These are phyloP conservation scores for Hamigera avellanea DNA, from an alignment of 495 filamentous ascomycete genomes.

Conservation along the genomic window DNA sequence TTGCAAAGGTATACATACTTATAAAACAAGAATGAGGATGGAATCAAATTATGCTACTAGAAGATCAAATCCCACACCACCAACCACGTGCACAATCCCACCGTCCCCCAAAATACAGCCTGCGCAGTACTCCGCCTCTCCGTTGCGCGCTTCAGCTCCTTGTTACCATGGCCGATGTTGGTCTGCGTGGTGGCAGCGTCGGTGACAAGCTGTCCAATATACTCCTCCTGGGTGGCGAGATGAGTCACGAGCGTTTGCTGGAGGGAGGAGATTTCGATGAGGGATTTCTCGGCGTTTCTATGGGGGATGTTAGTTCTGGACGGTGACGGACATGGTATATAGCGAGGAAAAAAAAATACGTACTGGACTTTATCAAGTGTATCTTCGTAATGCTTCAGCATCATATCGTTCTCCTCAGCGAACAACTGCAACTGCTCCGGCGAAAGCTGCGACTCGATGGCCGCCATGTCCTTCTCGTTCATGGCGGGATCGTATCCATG, in stretches of 20 bases:
- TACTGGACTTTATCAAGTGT: conserved; percentile 87
- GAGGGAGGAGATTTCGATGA: conserved; percentile 85
- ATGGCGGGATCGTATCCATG: conserved; percentile 14
- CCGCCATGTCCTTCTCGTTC: conserved; percentile 32
- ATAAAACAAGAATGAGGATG: too few relatives aligned
- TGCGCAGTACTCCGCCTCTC: conserved; percentile 73
- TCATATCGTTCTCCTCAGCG: conserved; percentile 82
- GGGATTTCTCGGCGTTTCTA: conserved; percentile 80
- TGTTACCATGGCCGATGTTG: conserved; percentile 83
- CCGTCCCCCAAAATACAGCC: conserved; percentile 80
- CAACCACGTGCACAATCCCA: conserved; percentile 67
- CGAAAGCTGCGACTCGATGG: conserved; percentile 51
- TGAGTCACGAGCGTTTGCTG: conserved; percentile 81
- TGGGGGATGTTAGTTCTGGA: not conserved
- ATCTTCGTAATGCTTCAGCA: conserved; percentile 86
- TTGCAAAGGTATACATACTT: too few relatives aligned
- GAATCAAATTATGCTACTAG: conserved; percentile 27
- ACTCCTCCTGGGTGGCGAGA: conserved; percentile 69
- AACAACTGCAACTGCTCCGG: conserved; percentile 86
- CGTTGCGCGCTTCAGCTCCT: conserved; percentile 75
- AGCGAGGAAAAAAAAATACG: conserved; percentile 15
- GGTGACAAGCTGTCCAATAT: conserved; percentile 77
- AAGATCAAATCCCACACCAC: conserved; percentile 92
- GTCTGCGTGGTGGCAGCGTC: conserved; percentile 71
- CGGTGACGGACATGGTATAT: not conserved